Evolutionary conservation across 768 basidiomycete genomes (phyloP).

Genomic region (Chalciporus pseudorubinellus): DNA sequence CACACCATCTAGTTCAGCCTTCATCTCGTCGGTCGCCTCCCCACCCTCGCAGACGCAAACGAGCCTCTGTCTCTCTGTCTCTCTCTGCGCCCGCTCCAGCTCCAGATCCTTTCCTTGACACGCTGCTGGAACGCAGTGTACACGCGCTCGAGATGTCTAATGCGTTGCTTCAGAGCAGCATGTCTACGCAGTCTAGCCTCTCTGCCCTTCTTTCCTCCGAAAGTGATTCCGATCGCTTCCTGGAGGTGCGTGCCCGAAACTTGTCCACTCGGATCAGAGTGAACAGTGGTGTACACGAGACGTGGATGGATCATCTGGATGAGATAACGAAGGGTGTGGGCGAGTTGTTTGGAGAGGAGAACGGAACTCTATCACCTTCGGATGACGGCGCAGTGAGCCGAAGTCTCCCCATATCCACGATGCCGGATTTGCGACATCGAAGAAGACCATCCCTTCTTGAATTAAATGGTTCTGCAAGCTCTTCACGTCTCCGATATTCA

Average conservation of each 20-base stretch:
- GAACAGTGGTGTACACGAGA: conserved; percentile 43
- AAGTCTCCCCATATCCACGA: conserved; percentile 43
- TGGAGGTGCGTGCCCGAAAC: conserved; percentile 49
- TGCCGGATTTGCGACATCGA: conserved; percentile 33
- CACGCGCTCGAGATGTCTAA: conserved; percentile 87
- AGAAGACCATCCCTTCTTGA: conserved; percentile 48
- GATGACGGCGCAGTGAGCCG: conserved; percentile 36
- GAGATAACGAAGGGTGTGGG: conserved; percentile 65
- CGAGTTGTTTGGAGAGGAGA: conserved; percentile 43
- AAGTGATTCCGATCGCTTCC: conserved; percentile 41
- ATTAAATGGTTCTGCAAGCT: conserved; percentile 27
- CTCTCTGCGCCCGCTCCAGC: conserved; percentile 16
- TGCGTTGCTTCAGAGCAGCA: conserved; percentile 69
- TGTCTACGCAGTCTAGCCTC: conserved; percentile 63
- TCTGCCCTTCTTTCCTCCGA: conserved; percentile 50
- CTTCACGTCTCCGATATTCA: conserved; percentile 50
- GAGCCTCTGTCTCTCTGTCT: conserved; percentile 4
- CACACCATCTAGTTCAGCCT: conserved; percentile 29
- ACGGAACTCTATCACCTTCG: conserved; percentile 4
- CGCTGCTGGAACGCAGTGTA: conserved; percentile 77
- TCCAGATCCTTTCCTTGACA: conserved; percentile 64
- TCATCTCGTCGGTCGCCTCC: conserved; percentile 33
- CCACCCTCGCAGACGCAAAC: conserved; percentile 26
- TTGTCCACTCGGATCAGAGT: conserved; percentile 52
- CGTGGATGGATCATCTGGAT: conserved; percentile 69